These are phyloP conservation scores for Cryptococcus sp. DNA, from an alignment of 1,284 basidiomycete species.

Conservation along the genomic window DNA sequence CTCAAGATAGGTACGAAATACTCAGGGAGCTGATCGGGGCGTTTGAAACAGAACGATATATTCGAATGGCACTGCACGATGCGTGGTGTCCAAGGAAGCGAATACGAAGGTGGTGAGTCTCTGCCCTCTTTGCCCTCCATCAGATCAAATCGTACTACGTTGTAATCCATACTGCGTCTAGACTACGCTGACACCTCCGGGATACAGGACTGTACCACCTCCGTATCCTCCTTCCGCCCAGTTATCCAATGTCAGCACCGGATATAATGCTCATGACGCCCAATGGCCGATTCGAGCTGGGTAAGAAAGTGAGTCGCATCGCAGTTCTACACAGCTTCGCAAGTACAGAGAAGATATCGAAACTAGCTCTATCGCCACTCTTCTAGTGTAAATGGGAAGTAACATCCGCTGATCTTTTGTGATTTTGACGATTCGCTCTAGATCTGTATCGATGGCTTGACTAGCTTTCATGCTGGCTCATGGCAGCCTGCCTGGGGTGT, in stretches of 20 bases:
- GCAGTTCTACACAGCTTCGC: background rate
- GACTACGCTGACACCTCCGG: background rate
- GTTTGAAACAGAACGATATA: conserved; percentile 39
- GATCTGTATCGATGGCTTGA: conserved; percentile 89
- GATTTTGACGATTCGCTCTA: no score
- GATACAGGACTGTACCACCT: conserved; percentile 71
- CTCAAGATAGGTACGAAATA: conserved; percentile 9
- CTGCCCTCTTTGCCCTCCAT: background rate
- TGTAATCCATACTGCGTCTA: no score
- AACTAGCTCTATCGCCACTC: no score
- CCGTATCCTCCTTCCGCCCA: conserved; percentile 83
- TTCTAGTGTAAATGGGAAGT: no score
- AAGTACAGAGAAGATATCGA: no score
- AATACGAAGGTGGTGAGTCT: conserved; percentile 78
- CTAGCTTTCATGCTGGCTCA: conserved; percentile 61
- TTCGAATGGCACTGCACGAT: conserved; percentile 96
- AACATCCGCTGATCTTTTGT: conserved; percentile 6
- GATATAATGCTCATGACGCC: conserved; percentile 93
- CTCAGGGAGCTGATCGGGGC: conserved; percentile 72
- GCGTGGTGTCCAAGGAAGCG: conserved; percentile 79
- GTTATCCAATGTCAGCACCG: conserved; percentile 92
- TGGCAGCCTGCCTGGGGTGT: conserved; percentile 99
- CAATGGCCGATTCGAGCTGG: conserved; percentile 90
- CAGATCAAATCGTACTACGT: no score
- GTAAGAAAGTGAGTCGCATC: conserved; percentile 74